Base-by-base conservation (phyloP, 805 yeast species). In the Barnettozyma sp. region DNA sequence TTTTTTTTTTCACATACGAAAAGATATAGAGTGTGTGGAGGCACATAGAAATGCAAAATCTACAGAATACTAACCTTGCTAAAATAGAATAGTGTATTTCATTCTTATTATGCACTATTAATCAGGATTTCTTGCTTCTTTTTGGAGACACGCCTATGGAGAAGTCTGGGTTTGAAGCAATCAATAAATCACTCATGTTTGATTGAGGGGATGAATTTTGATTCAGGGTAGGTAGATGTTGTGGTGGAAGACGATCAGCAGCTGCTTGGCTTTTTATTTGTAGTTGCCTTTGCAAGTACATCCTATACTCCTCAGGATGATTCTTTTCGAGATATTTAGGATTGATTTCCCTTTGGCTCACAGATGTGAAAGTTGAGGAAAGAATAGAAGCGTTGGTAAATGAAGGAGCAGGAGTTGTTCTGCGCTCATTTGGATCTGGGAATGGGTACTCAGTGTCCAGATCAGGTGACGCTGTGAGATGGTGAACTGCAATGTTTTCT, bases 281-380 rank as follows among this genome's bases (percentile, higher is more conserved):
- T 27, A 33, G 7, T 14, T 38, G 41, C 20, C 30, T 21, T 24
- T 37, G 43, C 12, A 42, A 6, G 18, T 35, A 31, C 5, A 21
- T 20, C 22, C 36, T 25, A 18, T 39, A 35, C 16, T 40, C 56
- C n/a, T 47, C 49, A 4, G 56, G 52, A 16, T 39, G 27, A 13
- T 50, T 45, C 11, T 40, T 46, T 13, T 49, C 55, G 30, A 64
- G 60, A 45, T 75, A 76, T 23, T 59, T 60, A 13, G 82, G 83
- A 45, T 82, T 82, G 14, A 76, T 66, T 11, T 78, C 87, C 51
- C 90, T 63, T 57, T 82, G 90, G 6, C 87, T 78, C 3, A 82
- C 83, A 32, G 85, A 76, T 1, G 92, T 82, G 56, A 82, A 79
- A 43, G 76, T 78, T 0, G 90, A 80, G 1, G 62, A 53, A 2